Evolutionary conservation across 352 stramenopile genomes (phyloP).

Genomic region (Pythium aphanidermatum): DNA sequence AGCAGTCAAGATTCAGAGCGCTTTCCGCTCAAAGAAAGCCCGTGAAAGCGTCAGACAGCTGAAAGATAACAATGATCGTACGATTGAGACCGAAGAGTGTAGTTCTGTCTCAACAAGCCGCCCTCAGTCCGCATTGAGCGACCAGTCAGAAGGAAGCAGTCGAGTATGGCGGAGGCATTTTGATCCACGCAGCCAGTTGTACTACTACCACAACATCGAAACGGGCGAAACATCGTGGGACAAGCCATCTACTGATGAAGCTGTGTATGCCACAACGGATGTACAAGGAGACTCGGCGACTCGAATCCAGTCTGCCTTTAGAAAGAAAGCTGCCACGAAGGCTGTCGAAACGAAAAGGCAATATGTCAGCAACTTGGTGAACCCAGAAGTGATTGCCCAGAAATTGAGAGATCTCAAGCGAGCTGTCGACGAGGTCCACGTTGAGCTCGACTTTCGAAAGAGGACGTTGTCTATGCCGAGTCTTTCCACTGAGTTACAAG

Average conservation of each 20-base stretch:
- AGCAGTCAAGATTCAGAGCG: conserved; percentile 51
- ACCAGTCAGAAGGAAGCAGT: background rate
- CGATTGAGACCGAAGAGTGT: too few relatives aligned
- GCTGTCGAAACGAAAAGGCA: conserved; percentile 23
- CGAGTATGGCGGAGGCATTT: conserved; percentile 36
- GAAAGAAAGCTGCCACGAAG: conserved; percentile 30
- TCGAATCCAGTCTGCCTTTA: conserved; percentile 51
- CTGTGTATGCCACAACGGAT: conserved; percentile 13
- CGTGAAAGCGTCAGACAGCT: conserved; percentile 29
- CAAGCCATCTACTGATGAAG: conserved; percentile 20
- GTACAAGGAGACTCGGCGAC: conserved; percentile 30
- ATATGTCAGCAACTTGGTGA: conserved; percentile 25
- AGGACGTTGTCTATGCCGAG: background rate
- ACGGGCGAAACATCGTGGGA: conserved; percentile 28
- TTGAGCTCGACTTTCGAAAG: conserved; percentile 26
- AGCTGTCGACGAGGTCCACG: conserved; percentile 37
- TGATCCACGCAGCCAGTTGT: conserved; percentile 26
- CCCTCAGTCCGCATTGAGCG: background rate
- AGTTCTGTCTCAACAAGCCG: too few relatives aligned
- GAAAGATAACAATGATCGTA: background rate
- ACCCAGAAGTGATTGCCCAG: conserved; percentile 22
- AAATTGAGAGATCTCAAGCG: conserved; percentile 35
- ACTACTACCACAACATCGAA: conserved; percentile 27
- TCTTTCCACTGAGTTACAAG: conserved; percentile 2
- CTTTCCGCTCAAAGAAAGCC: conserved; percentile 35